A percentile compares a stretch with the other conserved stretches of the same genome.
Conservation (phyloP, 257 asterid genomes). For the Osmanthus fragrans region DNA sequence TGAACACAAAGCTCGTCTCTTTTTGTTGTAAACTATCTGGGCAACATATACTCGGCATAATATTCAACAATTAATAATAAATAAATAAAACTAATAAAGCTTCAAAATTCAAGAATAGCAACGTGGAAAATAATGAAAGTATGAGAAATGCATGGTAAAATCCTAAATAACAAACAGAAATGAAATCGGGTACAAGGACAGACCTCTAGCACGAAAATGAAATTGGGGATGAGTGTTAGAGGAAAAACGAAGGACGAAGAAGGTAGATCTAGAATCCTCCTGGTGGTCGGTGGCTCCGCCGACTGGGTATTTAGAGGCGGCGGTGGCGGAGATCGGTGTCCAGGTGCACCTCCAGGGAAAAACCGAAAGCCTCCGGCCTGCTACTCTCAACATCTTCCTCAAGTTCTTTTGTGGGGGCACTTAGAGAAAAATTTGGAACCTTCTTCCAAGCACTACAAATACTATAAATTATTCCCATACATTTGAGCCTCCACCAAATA, state of each 20-base stretch:
- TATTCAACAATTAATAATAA: not conserved
- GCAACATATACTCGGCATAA: not conserved
- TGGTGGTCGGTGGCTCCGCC: constrained; percentile 16
- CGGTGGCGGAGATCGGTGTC: constrained; percentile 27
- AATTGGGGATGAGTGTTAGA: constrained; percentile 12
- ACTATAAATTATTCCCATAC: no score
- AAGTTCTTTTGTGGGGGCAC: not conserved
- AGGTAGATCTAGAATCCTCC: not conserved
- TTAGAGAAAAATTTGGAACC: not conserved
- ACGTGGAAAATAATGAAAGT: not conserved
- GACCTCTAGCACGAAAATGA: constrained; percentile 26
- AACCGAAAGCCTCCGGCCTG: constrained; percentile 51
- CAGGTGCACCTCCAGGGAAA: constrained; percentile 31
- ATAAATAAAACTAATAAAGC: not conserved
- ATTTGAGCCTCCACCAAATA: no score
- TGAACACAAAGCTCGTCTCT: not conserved
- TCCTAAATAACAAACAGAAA: not conserved
- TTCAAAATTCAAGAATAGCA: not conserved
- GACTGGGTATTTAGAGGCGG: constrained; percentile 20
- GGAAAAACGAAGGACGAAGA: constrained; percentile 21
- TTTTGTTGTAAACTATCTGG: not conserved
- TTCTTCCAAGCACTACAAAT: not conserved
- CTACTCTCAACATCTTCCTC: constrained; percentile 45
- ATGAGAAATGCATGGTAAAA: not conserved
- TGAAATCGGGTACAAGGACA: not conserved